A percentile compares a stretch with the other conserved stretches of the same genome.
Conservation (phyloP, 176 grass and related monocot species). For the Hordeum marinum region DNA sequence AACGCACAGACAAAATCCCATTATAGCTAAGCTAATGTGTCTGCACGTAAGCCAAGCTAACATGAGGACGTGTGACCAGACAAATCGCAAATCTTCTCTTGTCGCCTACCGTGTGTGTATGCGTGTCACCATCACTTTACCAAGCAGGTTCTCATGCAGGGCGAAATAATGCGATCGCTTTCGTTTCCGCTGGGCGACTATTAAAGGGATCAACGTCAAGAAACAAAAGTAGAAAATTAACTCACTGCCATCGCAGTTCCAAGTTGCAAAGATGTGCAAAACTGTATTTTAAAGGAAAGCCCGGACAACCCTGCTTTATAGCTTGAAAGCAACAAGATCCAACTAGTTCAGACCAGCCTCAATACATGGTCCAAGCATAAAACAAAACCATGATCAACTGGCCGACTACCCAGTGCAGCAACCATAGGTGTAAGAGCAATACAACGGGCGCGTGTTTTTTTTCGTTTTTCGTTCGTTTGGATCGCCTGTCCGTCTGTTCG, state of each 20-base stretch:
- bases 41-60: conserved; percentile 4
- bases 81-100: conserved; percentile 52
- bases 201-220: conserved; percentile 35
- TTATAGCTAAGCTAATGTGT: conserved; percentile 47
- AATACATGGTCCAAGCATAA: not conserved
- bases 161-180: conserved; percentile 15
- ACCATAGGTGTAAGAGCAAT: no score
- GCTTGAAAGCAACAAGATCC: not conserved
- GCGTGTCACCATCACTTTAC: conserved; percentile 32
- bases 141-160: conserved; percentile 19
- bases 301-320: not conserved
- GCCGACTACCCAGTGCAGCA: not conserved
- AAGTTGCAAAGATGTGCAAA: not conserved
- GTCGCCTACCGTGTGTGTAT: conserved; percentile 14
- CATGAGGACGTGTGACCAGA: conserved; percentile 51
- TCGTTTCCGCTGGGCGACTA: conserved; percentile 30
- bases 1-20: conserved; percentile 41
- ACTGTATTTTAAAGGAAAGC: not conserved
- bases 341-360: not conserved
- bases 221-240: conserved; percentile 20
- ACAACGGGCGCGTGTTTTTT: no score
- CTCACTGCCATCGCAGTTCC: not conserved
- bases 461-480: no score
- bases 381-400: not conserved
- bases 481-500: no score